A percentile compares a stretch with the other conserved stretches of the same genome.
phyloP scores from a whole-genome alignment of 371 early-diverging fungal genomes.

The Choanephora cucurbitarum region DNA sequence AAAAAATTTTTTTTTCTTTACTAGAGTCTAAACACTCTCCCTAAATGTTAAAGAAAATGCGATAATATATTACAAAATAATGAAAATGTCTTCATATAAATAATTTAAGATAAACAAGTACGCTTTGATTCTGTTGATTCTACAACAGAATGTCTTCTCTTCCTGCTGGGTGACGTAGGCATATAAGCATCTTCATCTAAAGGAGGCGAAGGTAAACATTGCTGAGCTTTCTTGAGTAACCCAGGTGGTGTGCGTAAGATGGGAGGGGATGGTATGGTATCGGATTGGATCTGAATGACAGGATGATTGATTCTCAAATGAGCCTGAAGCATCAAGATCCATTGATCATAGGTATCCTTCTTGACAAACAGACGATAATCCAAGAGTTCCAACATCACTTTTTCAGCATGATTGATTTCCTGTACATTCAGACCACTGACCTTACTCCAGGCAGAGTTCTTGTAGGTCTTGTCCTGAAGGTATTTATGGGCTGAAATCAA shows the following conservation, averaged over 20 bases:
- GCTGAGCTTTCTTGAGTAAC: constrained; percentile 15
- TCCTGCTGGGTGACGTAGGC: constrained; percentile 12
- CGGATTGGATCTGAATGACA: neutral
- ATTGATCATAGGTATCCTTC: constrained; percentile 53
- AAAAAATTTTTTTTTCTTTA: too few species aligned
- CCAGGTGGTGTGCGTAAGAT: neutral
- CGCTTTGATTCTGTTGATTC: neutral
- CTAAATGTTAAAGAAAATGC: too few species aligned
- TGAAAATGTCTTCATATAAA: too few species aligned
- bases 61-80: neutral
- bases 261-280: neutral
- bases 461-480: constrained; percentile 72
- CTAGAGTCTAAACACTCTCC: too few species aligned
- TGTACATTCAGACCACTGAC: constrained; percentile 67
- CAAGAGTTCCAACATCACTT: constrained; percentile 64
- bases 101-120: too few species aligned
- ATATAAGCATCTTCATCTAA: constrained; percentile 19
- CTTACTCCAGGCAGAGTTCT: constrained; percentile 78
- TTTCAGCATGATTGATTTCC: constrained; percentile 74
- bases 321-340: constrained; percentile 36
- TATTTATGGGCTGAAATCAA: constrained; percentile 78
- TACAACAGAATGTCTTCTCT: constrained; percentile 12
- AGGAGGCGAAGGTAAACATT: constrained; percentile 29
- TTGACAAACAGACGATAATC: constrained; percentile 74
- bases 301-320: constrained; percentile 27